Conservation (phyloP, 2,329 filamentous ascomycete species). For the Chaetomiaceae sp. region DNA sequence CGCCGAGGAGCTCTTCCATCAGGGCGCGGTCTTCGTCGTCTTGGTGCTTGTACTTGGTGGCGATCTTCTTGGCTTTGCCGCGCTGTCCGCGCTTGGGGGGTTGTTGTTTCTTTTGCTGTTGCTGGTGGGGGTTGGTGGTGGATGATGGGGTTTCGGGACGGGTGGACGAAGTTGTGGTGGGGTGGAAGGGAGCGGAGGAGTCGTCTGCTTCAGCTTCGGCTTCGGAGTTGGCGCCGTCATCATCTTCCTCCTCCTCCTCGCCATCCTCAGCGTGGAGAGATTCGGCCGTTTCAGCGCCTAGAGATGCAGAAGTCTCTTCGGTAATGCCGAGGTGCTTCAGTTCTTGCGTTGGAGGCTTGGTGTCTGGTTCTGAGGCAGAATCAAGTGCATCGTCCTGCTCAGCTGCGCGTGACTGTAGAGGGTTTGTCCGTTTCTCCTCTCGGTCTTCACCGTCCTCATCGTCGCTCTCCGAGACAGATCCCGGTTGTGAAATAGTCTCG, state of each 20-base stretch:
- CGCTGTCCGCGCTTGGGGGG: constrained; percentile 66
- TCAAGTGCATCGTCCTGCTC: constrained; percentile 23
- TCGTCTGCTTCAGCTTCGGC: constrained; percentile 22
- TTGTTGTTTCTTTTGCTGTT: constrained; percentile 34
- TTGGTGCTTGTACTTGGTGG: constrained; percentile 85
- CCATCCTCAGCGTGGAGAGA: too few species aligned
- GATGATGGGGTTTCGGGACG: constrained; percentile 24
- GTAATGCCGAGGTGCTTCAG: constrained; percentile 21
- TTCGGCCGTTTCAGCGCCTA: constrained; percentile 24
- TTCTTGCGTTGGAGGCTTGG: constrained; percentile 20
- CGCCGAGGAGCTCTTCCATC: constrained; percentile 82
- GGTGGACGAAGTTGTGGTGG: constrained; percentile 18
- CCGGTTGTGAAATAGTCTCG: constrained; percentile 20
- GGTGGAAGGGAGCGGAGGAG: constrained; percentile 31
- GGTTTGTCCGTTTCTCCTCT: constrained; percentile 28
- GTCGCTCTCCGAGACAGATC: constrained; percentile 15
- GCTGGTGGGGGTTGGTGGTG: constrained; percentile 12
- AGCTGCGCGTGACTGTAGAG: constrained; percentile 28
- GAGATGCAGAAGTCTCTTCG: background rate
- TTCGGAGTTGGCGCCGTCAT: constrained; percentile 28
- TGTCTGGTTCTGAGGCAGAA: background rate
- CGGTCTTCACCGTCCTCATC: constrained; percentile 27
- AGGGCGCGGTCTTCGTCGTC: constrained; percentile 87
- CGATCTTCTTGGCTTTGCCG: constrained; percentile 79
- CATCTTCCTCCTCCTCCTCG: too few species aligned